These are phyloP conservation scores for Colletotrichum orchidophilum DNA, from an alignment of 2,329 filamentous ascomycete species.

Conservation along the genomic window DNA sequence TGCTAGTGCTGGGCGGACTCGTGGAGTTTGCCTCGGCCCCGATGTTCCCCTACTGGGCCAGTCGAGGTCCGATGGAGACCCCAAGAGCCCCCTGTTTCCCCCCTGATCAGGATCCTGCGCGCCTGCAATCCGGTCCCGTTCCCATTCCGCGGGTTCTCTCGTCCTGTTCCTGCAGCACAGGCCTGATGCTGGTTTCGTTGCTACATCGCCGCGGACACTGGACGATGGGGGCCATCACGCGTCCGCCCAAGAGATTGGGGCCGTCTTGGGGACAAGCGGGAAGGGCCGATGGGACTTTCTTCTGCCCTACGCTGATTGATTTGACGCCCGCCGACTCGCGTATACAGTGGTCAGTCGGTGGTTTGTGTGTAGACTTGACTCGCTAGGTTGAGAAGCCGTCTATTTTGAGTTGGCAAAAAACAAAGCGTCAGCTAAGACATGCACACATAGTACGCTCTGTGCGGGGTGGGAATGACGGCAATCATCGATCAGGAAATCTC, in stretches of 20 bases:
- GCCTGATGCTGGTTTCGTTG: constrained; percentile 1
- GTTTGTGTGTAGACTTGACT: neutral
- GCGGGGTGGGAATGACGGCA: neutral
- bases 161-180: constrained; percentile 12
- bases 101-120: constrained; percentile 4
- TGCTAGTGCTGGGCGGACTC: neutral
- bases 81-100: neutral
- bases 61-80: neutral
- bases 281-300: neutral
- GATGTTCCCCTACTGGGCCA: neutral
- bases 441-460: neutral
- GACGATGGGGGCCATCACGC: neutral
- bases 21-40: constrained; percentile 7
- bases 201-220: neutral
- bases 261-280: neutral
- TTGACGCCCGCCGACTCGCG: neutral
- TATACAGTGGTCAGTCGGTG: neutral
- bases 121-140: neutral
- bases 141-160: neutral
- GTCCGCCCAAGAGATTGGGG: neutral
- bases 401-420: constrained; percentile 10
- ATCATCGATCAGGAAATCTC: neutral
- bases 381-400: neutral
- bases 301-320: neutral
- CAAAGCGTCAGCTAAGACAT: neutral